Conservation (phyloP, 2,329 filamentous ascomycete species). For the Aspergillus versicolor region DNA sequence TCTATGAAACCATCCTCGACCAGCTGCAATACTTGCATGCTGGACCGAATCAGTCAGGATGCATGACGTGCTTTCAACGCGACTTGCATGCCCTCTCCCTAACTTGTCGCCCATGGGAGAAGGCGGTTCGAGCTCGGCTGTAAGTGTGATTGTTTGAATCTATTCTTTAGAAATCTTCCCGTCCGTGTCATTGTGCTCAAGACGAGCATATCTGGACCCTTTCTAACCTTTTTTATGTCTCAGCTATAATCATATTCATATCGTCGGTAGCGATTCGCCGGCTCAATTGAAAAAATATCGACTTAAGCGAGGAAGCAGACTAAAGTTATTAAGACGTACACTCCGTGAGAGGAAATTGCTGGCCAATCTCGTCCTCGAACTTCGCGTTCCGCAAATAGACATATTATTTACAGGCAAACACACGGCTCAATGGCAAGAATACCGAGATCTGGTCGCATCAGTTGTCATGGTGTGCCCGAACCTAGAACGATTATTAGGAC, state of each 20-base stretch:
- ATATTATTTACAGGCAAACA: slow-evolving; percentile 39
- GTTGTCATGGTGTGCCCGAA: slow-evolving; percentile 60
- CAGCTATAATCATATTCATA: slow-evolving; percentile 52
- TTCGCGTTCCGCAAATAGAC: slow-evolving; percentile 54
- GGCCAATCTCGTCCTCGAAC: slow-evolving; percentile 53
- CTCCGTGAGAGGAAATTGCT: slow-evolving; percentile 52
- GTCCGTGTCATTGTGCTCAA: background rate
- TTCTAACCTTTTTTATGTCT: slow-evolving; percentile 10
- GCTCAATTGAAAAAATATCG: slow-evolving; percentile 49
- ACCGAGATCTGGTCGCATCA: slow-evolving; percentile 54
- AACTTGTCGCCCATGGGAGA: slow-evolving; percentile 58
- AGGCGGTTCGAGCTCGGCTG: slow-evolving; percentile 51
- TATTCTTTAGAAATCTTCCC: background rate
- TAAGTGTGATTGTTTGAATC: slow-evolving; percentile 33
- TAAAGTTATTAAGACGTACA: slow-evolving; percentile 56
- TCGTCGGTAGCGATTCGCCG: slow-evolving; percentile 49
- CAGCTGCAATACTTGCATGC: slow-evolving; percentile 51
- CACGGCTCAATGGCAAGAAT: slow-evolving; percentile 46
- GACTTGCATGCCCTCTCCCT: slow-evolving; percentile 55
- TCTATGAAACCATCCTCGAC: slow-evolving; percentile 56
- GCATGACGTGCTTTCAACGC: slow-evolving; percentile 54
- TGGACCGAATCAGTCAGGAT: slow-evolving; percentile 41
- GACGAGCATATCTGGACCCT: background rate
- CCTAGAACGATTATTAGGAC: slow-evolving; percentile 55
- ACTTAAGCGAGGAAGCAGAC: slow-evolving; percentile 49